Evolutionary conservation across 2,329 filamentous ascomycete species (phyloP).

Genomic region (Ophiocordyceps robertsii): DNA sequence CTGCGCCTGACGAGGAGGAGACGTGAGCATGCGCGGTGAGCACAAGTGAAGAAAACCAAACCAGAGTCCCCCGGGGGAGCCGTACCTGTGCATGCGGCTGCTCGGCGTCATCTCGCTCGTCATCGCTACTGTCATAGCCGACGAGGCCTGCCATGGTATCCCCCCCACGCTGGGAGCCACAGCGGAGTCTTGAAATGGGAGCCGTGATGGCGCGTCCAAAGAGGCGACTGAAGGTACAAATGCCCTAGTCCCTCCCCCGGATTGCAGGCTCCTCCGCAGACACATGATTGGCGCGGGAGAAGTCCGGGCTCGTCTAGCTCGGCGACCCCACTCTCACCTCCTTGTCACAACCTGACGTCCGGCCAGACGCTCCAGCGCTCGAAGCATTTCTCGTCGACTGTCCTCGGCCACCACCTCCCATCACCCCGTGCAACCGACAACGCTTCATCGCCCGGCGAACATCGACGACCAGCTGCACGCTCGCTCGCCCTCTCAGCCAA

Average conservation of each 20-base stretch:
- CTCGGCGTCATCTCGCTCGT: constrained; percentile 24
- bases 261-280: no score
- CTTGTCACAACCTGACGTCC: no score
- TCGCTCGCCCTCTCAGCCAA: background rate
- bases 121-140: constrained; percentile 37
- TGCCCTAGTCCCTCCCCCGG: no score
- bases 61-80: background rate
- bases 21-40: background rate
- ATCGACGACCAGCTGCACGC: background rate
- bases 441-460: background rate
- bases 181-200: no score
- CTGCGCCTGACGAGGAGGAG: no score
- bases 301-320: no score
- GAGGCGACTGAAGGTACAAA: no score
- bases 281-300: no score
- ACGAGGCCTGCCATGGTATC: constrained; percentile 30
- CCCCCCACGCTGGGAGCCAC: background rate
- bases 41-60: background rate
- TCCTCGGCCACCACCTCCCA: background rate
- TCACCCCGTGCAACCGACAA: background rate
- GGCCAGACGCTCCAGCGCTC: no score
- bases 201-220: no score
- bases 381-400: no score
- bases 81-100: constrained; percentile 1
- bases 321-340: no score